Percentiles rank a stretch among this genome's conserved stretches.
Conservation (phyloP, 306 rosid species). For the Datisca glomerata region DNA sequence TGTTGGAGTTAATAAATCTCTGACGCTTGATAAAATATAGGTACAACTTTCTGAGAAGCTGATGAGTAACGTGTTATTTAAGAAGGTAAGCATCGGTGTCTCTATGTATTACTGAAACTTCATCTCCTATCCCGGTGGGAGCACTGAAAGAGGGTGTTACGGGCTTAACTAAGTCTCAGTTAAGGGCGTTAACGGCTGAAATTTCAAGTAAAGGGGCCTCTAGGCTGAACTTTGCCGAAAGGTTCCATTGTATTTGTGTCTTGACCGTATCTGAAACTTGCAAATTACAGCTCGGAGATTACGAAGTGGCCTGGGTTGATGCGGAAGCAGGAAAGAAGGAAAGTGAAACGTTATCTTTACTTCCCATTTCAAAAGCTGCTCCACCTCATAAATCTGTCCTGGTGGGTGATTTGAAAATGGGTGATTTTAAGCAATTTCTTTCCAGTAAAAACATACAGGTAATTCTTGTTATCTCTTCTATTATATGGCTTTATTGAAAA, state of each 20-base stretch:
- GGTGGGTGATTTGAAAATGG: conserved; percentile 88
- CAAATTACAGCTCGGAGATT: conserved; percentile 65
- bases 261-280: conserved; percentile 11
- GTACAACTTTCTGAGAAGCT: conserved; percentile 90
- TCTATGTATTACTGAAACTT: neutral
- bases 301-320: conserved; percentile 90
- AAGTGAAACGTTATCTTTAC: conserved; percentile 40
- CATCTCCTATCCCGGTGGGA: no score
- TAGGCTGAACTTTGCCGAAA: no score
- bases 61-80: conserved; percentile 81
- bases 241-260: conserved; percentile 2
- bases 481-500: no score
- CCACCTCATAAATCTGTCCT: conserved; percentile 80
- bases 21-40: conserved; percentile 32
- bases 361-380: conserved; percentile 51
- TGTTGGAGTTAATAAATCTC: conserved; percentile 11
- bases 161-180: no score
- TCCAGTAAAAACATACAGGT: conserved; percentile 88
- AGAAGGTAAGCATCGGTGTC: conserved; percentile 45
- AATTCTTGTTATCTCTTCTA: no score
- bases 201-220: neutral
- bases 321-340: conserved; percentile 76
- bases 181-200: no score
- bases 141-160: no score
- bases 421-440: conserved; percentile 90